A percentile compares a stretch with the other conserved stretches of the same genome.
phyloP scores from a whole-genome alignment of 2,329 filamentous ascomycete genomes.

The Gliomastix tumulicola region DNA sequence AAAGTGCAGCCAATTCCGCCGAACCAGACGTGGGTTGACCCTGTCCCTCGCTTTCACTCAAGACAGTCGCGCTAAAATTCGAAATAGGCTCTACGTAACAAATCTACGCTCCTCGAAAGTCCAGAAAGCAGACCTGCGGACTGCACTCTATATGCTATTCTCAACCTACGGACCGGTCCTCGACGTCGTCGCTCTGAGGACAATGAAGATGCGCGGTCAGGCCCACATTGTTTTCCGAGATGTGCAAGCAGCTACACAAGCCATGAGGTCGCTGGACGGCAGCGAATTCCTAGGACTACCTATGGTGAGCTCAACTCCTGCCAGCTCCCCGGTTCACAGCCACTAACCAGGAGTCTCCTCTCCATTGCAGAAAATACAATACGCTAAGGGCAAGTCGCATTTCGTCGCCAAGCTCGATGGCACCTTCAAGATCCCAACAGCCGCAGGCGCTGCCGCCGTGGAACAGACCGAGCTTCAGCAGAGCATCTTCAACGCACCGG shows the following conservation, averaged over 20 bases:
- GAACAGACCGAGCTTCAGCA: slow-evolving; percentile 70
- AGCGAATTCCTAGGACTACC: slow-evolving; percentile 79
- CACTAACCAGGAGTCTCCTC: slow-evolving; percentile 1
- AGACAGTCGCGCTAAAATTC: too few species aligned
- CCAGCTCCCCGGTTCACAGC: background rate
- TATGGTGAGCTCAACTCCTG: slow-evolving; percentile 54
- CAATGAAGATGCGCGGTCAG: slow-evolving; percentile 88
- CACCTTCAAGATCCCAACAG: slow-evolving; percentile 67
- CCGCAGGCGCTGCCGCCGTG: slow-evolving; percentile 43
- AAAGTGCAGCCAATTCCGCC: slow-evolving; percentile 54
- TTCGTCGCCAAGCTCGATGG: slow-evolving; percentile 88
- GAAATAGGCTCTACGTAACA: slow-evolving; percentile 70
- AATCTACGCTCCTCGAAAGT: slow-evolving; percentile 84
- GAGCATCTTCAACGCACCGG: slow-evolving; percentile 69
- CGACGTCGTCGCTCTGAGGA: slow-evolving; percentile 86
- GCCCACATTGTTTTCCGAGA: slow-evolving; percentile 90
- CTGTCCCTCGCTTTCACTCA: too few species aligned
- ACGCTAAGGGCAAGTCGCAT: slow-evolving; percentile 84
- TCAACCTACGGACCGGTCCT: slow-evolving; percentile 89
- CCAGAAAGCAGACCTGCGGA: slow-evolving; percentile 79
- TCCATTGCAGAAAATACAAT: slow-evolving; percentile 69
- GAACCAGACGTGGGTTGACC: slow-evolving; percentile 71
- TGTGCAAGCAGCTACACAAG: slow-evolving; percentile 84
- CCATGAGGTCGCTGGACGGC: slow-evolving; percentile 82
- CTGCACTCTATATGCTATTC: slow-evolving; percentile 87